A percentile compares a stretch with the other conserved stretches of the same genome.
phyloP scores from a whole-genome alignment of 768 basidiomycete genomes.

The Agrocybe praecox region DNA sequence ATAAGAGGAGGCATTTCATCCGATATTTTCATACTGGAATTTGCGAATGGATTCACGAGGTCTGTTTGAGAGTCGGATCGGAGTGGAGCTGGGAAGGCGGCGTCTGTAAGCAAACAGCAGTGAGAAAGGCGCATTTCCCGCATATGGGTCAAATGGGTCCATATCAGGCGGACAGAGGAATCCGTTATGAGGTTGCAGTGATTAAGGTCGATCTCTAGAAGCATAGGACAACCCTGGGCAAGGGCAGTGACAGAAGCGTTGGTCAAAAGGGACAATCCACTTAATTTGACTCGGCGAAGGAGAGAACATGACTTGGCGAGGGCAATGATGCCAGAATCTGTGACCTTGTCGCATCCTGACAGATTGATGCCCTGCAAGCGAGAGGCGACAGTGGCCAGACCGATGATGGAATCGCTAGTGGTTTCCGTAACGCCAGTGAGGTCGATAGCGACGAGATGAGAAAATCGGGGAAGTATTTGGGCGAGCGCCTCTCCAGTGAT shows the following conservation, averaged over 20 bases:
- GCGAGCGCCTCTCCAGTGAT: constrained; percentile 67
- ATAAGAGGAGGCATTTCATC: constrained; percentile 68
- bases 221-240: constrained; percentile 76
- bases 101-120: constrained; percentile 77
- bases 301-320: constrained; percentile 75
- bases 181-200: constrained; percentile 81
- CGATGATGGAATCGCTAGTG: constrained; percentile 70
- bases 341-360: constrained; percentile 77
- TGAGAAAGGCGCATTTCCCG: constrained; percentile 89
- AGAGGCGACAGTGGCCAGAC: constrained; percentile 68
- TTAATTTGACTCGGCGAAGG: constrained; percentile 89
- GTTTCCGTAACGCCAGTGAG: constrained; percentile 72
- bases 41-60: constrained; percentile 46
- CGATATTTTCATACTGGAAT: constrained; percentile 28
- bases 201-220: constrained; percentile 94
- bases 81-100: constrained; percentile 80
- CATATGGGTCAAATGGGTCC: constrained; percentile 79
- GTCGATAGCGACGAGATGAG: constrained; percentile 86
- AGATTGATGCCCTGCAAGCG: constrained; percentile 93
- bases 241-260: constrained; percentile 77
- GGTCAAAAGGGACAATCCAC: constrained; percentile 73
- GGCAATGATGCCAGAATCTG: constrained; percentile 75
- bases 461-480: constrained; percentile 66
- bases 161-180: constrained; percentile 77
- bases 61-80: constrained; percentile 38